A percentile compares a stretch with the other conserved stretches of the same genome.
Conservation (phyloP, 2,329 filamentous ascomycete genomes). For the Aspergillus fumigatiaffinis region DNA sequence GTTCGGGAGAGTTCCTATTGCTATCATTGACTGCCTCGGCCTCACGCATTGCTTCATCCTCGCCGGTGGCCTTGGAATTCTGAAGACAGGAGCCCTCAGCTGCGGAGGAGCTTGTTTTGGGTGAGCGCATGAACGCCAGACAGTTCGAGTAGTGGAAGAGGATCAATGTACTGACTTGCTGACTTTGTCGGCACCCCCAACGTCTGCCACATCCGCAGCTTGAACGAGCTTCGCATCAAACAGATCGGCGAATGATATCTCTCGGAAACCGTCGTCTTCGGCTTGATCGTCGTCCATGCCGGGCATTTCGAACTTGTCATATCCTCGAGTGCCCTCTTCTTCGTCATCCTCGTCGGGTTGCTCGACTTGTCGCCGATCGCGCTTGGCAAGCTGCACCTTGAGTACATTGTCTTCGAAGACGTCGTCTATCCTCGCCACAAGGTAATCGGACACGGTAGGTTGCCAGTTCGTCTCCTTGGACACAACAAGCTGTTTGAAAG, state of each 20-base stretch:
- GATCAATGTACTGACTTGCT: constrained; percentile 39
- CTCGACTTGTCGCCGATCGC: constrained; percentile 55
- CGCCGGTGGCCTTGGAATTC: constrained; percentile 12
- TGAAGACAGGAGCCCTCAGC: constrained; percentile 20
- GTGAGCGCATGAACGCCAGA: constrained; percentile 26
- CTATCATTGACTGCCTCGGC: background rate
- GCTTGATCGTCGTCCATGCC: constrained; percentile 55
- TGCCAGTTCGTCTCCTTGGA: constrained; percentile 47
- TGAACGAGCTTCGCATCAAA: constrained; percentile 64
- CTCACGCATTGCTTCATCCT: background rate
- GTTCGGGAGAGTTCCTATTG: background rate
- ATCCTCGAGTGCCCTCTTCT: constrained; percentile 66
- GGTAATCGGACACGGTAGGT: constrained; percentile 49
- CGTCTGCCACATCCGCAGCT: constrained; percentile 29
- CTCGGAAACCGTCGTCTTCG: constrained; percentile 59
- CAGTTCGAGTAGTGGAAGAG: constrained; percentile 15
- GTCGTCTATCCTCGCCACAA: constrained; percentile 63
- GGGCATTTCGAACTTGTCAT: constrained; percentile 73
- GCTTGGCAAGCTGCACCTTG: constrained; percentile 62
- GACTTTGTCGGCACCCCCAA: constrained; percentile 27
- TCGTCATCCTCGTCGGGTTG: constrained; percentile 58
- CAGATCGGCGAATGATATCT: constrained; percentile 59
- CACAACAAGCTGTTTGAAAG: constrained; percentile 46
- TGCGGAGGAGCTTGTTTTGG: constrained; percentile 26
- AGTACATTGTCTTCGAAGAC: constrained; percentile 53